Evolutionary conservation across 1,139 yeast genomes (phyloP), one percentile per base, ranked within the genome.

Genomic region (Lodderomyces metapsilosis): DNA sequence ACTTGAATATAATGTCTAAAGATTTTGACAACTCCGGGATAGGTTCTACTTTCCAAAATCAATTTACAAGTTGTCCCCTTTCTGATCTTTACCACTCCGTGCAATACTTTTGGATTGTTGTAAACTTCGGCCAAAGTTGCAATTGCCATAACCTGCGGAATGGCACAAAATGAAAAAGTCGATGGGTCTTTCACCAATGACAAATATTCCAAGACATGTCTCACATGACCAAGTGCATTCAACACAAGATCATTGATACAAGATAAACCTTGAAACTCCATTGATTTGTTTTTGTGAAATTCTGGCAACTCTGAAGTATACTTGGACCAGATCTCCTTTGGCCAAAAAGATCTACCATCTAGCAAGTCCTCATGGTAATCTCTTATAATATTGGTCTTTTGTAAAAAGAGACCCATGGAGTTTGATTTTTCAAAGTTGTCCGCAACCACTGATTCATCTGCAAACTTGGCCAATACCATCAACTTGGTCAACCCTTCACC

Each of bases 101-200:
- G 77, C 56, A 92, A 78, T 3, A 92, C 86, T 4, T 71, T 61
- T 8, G 84, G 83, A 66, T 94, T 94, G 60, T 87, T 84, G 71
- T 86, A 91, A 33, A 92, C 86, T 43, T 84, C 73, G 20, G 92
- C 91, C 54, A 92, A 72, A 0, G 98, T 88, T 7, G 98, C 97
- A 59, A 92, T 84, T 33, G 98, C 96, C 98, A 92, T 92, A 24
- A 91, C 97, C 66, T 92, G 98, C 15, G 98, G 98, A 58, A 92
- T 92, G 13, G 97, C 91, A 68, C 98, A 91, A 70, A 92, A 92
- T 52, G 83, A 84, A 71, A 88, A 92, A 40, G 85, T 69, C 0
- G 96, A 81, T 43, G 86, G 88, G 57, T 94, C 98, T 46, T 78
- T 77, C 38, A 92, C 79, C 51, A 83, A 72, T 20, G 94, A 77